Percentiles rank a stretch among this genome's conserved stretches.
Conservation (phyloP, 192 early-diverging fungal genomes). For the Coemansia sp. region DNA sequence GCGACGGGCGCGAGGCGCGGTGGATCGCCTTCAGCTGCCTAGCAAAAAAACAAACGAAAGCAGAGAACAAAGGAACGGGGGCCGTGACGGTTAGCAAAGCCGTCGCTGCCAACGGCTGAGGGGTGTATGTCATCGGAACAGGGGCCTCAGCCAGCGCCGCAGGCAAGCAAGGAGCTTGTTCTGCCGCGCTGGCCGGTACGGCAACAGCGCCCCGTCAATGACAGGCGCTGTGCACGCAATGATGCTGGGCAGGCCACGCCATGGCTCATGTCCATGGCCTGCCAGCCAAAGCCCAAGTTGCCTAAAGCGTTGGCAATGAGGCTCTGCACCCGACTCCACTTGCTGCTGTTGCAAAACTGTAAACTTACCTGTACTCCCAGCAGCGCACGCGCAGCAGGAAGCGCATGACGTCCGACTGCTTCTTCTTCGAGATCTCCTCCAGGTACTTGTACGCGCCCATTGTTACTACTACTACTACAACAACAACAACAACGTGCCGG, state of each 20-base stretch:
- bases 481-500: too few species aligned
- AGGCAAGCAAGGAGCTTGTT: too few species aligned
- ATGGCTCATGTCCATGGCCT: too few species aligned
- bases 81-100: conserved; percentile 28
- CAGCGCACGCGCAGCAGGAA: conserved; percentile 96
- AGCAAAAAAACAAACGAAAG: conserved; percentile 5
- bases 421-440: conserved; percentile 97
- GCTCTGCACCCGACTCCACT: conserved; percentile 20
- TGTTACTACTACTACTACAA: conserved; percentile 36
- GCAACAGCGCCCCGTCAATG: too few species aligned
- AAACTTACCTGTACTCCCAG: conserved; percentile 87
- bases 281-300: conserved; percentile 53
- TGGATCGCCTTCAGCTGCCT: conserved; percentile 98
- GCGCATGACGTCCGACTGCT: conserved; percentile 98
- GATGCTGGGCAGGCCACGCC: too few species aligned
- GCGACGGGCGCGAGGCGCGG: conserved; percentile 96
- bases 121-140: too few species aligned
- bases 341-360: neutral
- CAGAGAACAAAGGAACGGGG: neutral
- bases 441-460: conserved; percentile 86
- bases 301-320: conserved; percentile 45
- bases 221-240: too few species aligned
- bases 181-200: too few species aligned
- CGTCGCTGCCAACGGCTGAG: conserved; percentile 25
- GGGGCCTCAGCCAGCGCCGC: too few species aligned